Evolutionary conservation across 805 yeast species (phyloP), one percentile per base, ranked within the genome.

Genomic region (Isabelozyma gotoi): DNA sequence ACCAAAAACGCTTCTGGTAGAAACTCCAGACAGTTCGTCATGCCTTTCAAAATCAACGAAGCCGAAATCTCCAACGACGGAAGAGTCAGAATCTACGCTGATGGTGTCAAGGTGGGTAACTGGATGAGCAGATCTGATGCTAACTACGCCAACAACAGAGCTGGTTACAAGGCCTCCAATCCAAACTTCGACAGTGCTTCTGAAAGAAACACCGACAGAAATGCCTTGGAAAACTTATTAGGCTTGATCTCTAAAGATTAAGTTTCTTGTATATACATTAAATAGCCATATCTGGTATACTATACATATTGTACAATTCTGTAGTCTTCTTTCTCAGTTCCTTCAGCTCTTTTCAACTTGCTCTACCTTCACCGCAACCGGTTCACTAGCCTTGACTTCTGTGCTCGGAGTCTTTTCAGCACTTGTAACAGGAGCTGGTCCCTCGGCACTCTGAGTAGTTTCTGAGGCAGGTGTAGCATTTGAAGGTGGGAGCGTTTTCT

Each of bases 21-120:
- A 45, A 71, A 69, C 48, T 57, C 68, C 33, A 65, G 73, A 52
- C 77, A 72, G 49, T 70, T 71, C 48, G 63, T 60, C 36, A 55
- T 70, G 56, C 76, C 77, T 18, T 72, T 71, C 55, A 63, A 67
- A 55, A 49, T 71, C 21, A 62, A 57, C 21, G 71, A 67, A 38
- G 74, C 71, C 11, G 73, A 67, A 46, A 49, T 72, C 38, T 52
- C 64, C 16, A 60, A 66, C 5, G 51, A 51, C n/a, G 77, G 76
- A 18, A 51, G 62, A 16, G 64, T 71, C 20, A 68, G 61, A 43
- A 45, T 71, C 39, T 60, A 59, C 38, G 75, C 68, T 3, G 71
- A 68, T 42, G 74, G 74, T 39, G 66, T 70, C 27, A 66, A 62
- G 51, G 62, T 60, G 5, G 76, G 76, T 27, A 52, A 57, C 15